Evolutionary conservation across 495 filamentous ascomycete genomes (phyloP), one percentile per base, ranked within the genome.

Genomic region (Pyrenula massariospora): DNA sequence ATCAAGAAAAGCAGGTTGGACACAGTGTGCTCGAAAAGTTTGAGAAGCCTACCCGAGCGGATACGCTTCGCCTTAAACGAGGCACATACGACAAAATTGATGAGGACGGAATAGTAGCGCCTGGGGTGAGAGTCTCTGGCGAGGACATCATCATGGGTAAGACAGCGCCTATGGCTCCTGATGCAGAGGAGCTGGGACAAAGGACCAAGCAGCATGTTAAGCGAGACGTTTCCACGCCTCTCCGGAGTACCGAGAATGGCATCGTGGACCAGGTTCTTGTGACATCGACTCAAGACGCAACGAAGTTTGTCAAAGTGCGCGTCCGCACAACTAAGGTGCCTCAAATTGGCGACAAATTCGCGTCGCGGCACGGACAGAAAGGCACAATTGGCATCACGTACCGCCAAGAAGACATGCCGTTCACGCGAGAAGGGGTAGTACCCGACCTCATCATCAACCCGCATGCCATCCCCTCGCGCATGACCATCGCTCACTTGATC

Each of bases 91-190:
- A 97, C 66, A 98, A 99, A 73, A 80, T 99, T 3, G 93, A 97
- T 59, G 87, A 91, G 10, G 93, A 99, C 65, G 93, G 93, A 56
- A 84, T 99, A 57, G 83, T 97, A 42, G 86, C 88, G 2, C 93
- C 93, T 24, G 93, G 93, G 65, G 86, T 91, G 22, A 85, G 94
- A 63, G 92, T 99, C 0, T 90, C 89, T 1, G 94, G 94, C 56
- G 94, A 99, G 62, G 93, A 99, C 68, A 95, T 99, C 63, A 96
- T 99, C 70, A 97, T 99, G 60, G 94, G 94, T 25, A 99, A 99
- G 76, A 96, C 92, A 1, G 89, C 91, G 1, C 93, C 93, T 12
- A 87, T 99, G 63, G 84, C 87, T 20, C 85, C 93, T 0, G 91
- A 97, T 60, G 85, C 88, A 11, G 88, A 96, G 63, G 94, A 97